A percentile compares a stretch with the other conserved stretches of the same genome.
Evolutionary conservation across 2,329 filamentous ascomycete species (phyloP).

Genomic region (Colletotrichum godetiae): DNA sequence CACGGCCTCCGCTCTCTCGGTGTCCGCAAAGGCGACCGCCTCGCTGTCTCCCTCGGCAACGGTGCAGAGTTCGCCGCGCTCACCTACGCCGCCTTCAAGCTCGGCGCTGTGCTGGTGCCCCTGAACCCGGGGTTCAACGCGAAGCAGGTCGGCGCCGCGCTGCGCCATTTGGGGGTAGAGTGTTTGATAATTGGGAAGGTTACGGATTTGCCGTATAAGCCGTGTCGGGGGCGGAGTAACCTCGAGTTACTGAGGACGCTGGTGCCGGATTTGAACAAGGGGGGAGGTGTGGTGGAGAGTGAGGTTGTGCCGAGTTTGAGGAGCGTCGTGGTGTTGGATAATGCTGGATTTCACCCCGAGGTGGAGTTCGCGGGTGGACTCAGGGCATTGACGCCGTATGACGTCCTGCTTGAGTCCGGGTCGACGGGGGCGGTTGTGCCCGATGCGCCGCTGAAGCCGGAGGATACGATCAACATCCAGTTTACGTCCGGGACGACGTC

Average conservation of each 20-base stretch:
- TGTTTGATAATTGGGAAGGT: slow-evolving; percentile 87
- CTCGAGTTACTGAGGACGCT: slow-evolving; percentile 57
- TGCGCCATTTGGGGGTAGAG: slow-evolving; percentile 79
- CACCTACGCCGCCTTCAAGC: slow-evolving; percentile 91
- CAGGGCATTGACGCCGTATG: slow-evolving; percentile 58
- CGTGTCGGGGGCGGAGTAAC: slow-evolving; percentile 65
- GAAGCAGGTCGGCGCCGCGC: slow-evolving; percentile 79
- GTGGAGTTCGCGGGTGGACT: slow-evolving; percentile 53
- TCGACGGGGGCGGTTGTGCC: slow-evolving; percentile 51
- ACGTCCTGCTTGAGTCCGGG: slow-evolving; percentile 48
- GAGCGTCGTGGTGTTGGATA: slow-evolving; percentile 82
- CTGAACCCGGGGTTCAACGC: slow-evolving; percentile 91
- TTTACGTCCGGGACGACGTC: slow-evolving; percentile 98
- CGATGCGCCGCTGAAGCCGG: slow-evolving; percentile 59
- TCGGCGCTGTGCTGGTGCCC: slow-evolving; percentile 94
- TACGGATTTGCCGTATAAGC: slow-evolving; percentile 81
- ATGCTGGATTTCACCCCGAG: slow-evolving; percentile 64
- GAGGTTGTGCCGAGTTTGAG: slow-evolving; percentile 74
- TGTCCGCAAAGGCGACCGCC: slow-evolving; percentile 83
- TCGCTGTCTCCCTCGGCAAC: slow-evolving; percentile 90
- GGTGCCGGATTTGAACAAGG: slow-evolving; percentile 53
- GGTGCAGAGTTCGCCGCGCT: slow-evolving; percentile 84
- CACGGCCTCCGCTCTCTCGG: slow-evolving; percentile 75
- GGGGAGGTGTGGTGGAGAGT: slow-evolving; percentile 43
- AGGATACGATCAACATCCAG: slow-evolving; percentile 92